phyloP scores from a whole-genome alignment of 345 rosid species.

The Salix viminalis region DNA sequence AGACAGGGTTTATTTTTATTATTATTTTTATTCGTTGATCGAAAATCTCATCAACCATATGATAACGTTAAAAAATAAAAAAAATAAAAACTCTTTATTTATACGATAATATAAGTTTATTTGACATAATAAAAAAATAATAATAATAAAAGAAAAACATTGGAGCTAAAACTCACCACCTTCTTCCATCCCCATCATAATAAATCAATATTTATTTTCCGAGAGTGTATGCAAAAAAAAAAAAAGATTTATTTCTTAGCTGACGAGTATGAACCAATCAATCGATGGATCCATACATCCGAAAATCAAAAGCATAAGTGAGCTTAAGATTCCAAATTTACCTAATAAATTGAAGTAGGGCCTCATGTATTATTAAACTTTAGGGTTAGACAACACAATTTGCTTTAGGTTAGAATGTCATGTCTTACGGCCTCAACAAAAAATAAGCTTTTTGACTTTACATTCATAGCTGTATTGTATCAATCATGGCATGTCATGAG shows the following conservation, averaged over 20 bases:
- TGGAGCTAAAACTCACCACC: too few relatives aligned
- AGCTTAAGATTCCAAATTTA: not conserved
- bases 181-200: too few relatives aligned
- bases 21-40: too few relatives aligned
- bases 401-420: constrained; percentile 20
- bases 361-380: not conserved
- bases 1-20: too few relatives aligned
- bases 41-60: too few relatives aligned
- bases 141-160: too few relatives aligned
- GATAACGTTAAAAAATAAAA: too few relatives aligned
- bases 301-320: not conserved
- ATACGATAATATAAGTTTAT: too few relatives aligned
- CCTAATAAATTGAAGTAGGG: not conserved
- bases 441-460: not conserved
- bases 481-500: constrained; percentile 11
- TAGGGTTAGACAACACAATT: not conserved
- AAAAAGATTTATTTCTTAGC: not conserved
- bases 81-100: too few relatives aligned
- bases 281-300: not conserved
- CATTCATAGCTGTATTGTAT: not conserved
- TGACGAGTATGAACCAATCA: not conserved
- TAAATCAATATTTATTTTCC: too few relatives aligned
- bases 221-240: too few relatives aligned
- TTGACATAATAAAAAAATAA: too few relatives aligned
- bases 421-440: constrained; percentile 9